Conservation (phyloP, 2,329 filamentous ascomycete genomes). For the Penicillium crustosum region DNA sequence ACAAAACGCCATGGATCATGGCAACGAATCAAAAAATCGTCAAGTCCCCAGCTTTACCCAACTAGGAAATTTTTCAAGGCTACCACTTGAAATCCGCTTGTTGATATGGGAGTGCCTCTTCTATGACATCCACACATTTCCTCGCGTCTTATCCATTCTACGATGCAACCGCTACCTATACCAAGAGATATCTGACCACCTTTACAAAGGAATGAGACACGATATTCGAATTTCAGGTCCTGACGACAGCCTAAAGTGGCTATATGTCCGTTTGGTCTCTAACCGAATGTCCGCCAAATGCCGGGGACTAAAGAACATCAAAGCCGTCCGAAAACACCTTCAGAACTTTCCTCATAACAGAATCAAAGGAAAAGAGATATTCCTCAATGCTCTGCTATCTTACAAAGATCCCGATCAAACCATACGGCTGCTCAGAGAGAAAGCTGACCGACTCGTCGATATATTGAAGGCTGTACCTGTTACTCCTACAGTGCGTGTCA, state of each 20-base stretch:
- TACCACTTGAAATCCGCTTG: not conserved
- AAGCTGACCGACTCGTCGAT: not conserved
- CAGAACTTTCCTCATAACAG: not conserved
- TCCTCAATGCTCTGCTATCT: not conserved
- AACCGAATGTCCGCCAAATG: not conserved
- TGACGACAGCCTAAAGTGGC: not conserved
- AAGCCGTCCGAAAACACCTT: not conserved
- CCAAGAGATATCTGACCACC: not conserved
- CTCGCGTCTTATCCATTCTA: not conserved
- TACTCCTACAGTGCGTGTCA: not conserved
- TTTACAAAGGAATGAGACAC: not conserved
- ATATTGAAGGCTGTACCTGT: not conserved
- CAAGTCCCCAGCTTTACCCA: not conserved
- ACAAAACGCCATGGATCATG: not conserved
- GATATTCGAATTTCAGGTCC: not conserved
- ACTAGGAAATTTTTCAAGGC: not conserved
- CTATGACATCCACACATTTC: not conserved
- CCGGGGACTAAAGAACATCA: not conserved
- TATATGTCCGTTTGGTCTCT: not conserved
- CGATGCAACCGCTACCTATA: not conserved
- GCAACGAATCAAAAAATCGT: not conserved
- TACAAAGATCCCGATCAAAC: not conserved
- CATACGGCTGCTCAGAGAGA: not conserved
- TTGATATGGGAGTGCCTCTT: not conserved
- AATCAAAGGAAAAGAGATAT: not conserved